Base-by-base conservation (phyloP, 73 alveolate genomes). In the Paramecium octaurelia region DNA sequence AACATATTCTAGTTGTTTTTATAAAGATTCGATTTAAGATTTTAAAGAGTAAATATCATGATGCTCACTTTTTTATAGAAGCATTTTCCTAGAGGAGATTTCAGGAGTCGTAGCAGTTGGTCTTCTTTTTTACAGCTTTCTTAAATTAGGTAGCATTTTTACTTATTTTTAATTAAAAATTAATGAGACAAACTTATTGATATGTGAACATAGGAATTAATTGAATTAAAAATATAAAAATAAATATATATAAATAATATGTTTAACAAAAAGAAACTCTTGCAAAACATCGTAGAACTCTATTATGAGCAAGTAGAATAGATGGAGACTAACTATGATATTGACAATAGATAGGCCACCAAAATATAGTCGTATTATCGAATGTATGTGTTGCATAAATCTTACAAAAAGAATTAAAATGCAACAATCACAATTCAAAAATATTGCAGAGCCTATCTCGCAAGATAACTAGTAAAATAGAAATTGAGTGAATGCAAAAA, bases 351-450 rank as follows among this genome's bases (percentile, higher is more conserved):
- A 18, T 24, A 27, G 12, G 58, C 92, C 7, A 70, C 88, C 3
- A 89, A 46, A 73, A 31, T 89, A 71, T 14, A 89, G 24, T 40
- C 94, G 0, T 70, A 70, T 71, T 89, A 44, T 89, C 42, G 88
- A 43, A 89, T 89, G 94, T 89, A 46, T 40, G 88, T 73, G 57
- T 64, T 89, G 11, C 92, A 89, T 43, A 89, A 64, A 73, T 73
- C 71, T 44, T 89, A 31, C 57, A 77, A 69, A 89, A 40, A 44
- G 35, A 70, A 70, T 70, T 18, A 71, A 73, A 71, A 36, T 89
- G 92, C 85, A 44, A 85, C 94, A 8, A 89, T 89, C 29, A 71
- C 92, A 31, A 89, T 89, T 70, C 91, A 89, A 89, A 89, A 89
- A 73, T 44, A 70, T 70, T 89, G 75, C 29, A 69, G 94, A 89